phyloP scores from a whole-genome alignment of 148 eudicot species.

The Amaranthus palmeri region DNA sequence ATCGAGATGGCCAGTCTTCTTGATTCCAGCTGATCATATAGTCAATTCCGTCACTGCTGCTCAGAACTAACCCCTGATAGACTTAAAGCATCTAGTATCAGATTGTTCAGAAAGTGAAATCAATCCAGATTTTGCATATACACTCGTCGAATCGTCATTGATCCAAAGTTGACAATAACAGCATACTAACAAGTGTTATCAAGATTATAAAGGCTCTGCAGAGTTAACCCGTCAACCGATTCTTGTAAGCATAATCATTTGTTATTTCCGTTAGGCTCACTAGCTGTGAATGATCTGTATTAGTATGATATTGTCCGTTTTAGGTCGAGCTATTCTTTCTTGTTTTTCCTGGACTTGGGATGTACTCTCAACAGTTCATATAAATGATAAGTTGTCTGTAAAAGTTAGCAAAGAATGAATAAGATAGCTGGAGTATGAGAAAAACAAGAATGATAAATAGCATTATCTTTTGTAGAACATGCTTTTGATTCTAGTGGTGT shows the following conservation, averaged over 20 bases:
- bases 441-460: background rate
- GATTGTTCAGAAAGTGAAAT: too few species aligned
- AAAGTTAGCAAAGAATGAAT: background rate
- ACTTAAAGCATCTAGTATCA: too few species aligned
- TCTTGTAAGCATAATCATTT: too few species aligned
- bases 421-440: background rate
- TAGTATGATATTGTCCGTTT: too few species aligned
- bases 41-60: background rate
- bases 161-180: background rate
- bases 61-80: background rate
- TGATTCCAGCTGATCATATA: slow-evolving; percentile 13
- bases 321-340: too few species aligned
- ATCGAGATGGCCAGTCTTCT: slow-evolving; percentile 25
- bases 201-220: background rate
- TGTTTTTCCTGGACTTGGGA: too few species aligned
- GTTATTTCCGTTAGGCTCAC: too few species aligned
- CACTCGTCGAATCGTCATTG: too few species aligned
- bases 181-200: background rate
- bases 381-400: background rate
- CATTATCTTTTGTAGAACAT: background rate
- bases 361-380: background rate
- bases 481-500: background rate
- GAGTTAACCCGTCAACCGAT: background rate
- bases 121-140: too few species aligned
- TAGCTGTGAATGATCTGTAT: too few species aligned